Evolutionary conservation across 2,329 filamentous ascomycete species (phyloP).

Genomic region (Intubia oerlemansii): DNA sequence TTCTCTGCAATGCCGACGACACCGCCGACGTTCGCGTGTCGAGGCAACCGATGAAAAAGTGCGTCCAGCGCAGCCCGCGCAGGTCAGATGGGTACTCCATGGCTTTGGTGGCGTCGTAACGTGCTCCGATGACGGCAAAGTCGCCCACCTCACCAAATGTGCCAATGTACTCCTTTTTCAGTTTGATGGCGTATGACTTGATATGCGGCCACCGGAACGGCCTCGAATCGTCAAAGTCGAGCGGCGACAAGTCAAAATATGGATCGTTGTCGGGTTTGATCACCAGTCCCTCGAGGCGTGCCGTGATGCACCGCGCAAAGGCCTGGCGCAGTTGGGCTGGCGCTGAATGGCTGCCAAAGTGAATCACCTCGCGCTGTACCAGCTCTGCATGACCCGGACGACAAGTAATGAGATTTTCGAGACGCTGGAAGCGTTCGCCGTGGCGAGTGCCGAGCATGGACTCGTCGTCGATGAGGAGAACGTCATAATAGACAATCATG

Average conservation of each 20-base stretch:
- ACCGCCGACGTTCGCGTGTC: slow-evolving; percentile 17
- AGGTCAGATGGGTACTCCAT: slow-evolving; percentile 23
- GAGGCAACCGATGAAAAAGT: slow-evolving; percentile 62
- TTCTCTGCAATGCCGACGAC: too few species aligned
- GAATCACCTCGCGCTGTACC: slow-evolving; percentile 42
- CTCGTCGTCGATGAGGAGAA: slow-evolving; percentile 29
- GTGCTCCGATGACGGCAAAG: slow-evolving; percentile 58
- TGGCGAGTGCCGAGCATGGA: slow-evolving; percentile 30
- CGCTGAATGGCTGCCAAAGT: slow-evolving; percentile 35
- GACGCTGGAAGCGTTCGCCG: slow-evolving; percentile 34
- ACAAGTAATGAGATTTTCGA: slow-evolving; percentile 31
- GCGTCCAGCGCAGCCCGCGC: slow-evolving; percentile 46
- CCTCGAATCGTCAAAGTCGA: not conserved
- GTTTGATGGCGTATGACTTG: slow-evolving; percentile 50
- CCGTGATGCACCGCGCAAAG: slow-evolving; percentile 46
- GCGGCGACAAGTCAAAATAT: slow-evolving; percentile 38
- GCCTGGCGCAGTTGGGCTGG: slow-evolving; percentile 32
- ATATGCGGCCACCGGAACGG: too few species aligned
- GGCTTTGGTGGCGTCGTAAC: slow-evolving; percentile 44
- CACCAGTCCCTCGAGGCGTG: slow-evolving; percentile 57
- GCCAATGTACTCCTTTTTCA: slow-evolving; percentile 72
- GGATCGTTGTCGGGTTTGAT: slow-evolving; percentile 60
- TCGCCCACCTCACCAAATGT: slow-evolving; percentile 67
- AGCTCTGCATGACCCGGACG: slow-evolving; percentile 42
- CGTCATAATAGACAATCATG: slow-evolving; percentile 41